Base-by-base conservation (phyloP, 73 alveolate species). In the Paramecium sexaurelia region DNA sequence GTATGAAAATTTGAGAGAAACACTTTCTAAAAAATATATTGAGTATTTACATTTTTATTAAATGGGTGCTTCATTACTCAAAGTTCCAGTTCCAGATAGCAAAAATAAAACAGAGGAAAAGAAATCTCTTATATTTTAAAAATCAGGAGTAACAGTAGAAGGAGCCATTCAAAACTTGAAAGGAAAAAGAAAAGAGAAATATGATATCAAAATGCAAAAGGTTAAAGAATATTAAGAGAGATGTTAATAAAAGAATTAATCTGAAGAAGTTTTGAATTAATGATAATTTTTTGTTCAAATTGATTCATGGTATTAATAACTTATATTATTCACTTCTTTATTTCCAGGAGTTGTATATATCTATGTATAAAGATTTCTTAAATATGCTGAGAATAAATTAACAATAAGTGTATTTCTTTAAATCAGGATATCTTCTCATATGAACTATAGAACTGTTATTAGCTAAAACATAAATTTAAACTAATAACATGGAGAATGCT, bases 171-270 rank as follows among this genome's bases (percentile, higher is more conserved):
- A 78, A 29, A 78, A 43, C 24, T 43, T 78, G 22, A 78, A 78
- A 33, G 90, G 90, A 10, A 78, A 78, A 43, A 78, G 90, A 78
- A 78, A 78, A 43, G 90, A 78, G 33, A 78, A 78, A 45, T 78
- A 78, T 41, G 90, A 78, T 39, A 29, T 41, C 22, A 78, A 78
- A 43, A 78, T 78, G 0, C 15, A 78, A 43, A 78, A 33, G 7
- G 90, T 78, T 4, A 39, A 45, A 24, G 90, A 78, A 78, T 78
- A 78, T 78, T 78, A 78, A 43, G 68, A 41, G 29, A 78, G 47
- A 78, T 37, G 40, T 17, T 41, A 13, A 78, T 40, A 78, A 78
- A 29, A 45, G 10, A 8, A 13, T 20, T 19, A 26, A 66, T 24
- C 9, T 0, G 67, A 51, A 17, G 67, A 8, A 61, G 26, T 29